Evolutionary conservation across 768 basidiomycete genomes (phyloP).

Genomic region (Astraeus odoratus): DNA sequence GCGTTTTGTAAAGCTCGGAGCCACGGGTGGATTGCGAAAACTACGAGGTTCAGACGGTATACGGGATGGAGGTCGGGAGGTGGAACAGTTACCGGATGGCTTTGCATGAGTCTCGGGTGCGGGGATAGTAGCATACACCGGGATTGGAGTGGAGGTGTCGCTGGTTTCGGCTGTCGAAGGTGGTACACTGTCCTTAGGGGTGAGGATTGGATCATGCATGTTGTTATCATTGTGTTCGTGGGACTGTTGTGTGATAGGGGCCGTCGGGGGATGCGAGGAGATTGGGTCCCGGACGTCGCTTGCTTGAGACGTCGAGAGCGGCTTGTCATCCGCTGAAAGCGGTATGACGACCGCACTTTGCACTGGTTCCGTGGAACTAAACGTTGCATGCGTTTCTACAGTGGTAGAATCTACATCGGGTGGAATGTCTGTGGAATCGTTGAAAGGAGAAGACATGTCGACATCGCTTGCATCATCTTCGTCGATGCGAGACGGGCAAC

Average conservation of each 20-base stretch:
- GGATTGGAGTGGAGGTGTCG: background rate
- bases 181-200: too few species aligned
- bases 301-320: background rate
- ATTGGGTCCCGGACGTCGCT: too few species aligned
- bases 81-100: background rate
- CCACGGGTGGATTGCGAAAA: slow-evolving; percentile 32
- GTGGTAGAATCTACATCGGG: background rate
- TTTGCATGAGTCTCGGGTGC: background rate
- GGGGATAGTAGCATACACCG: background rate
- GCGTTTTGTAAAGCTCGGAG: slow-evolving; percentile 33
- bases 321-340: background rate
- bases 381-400: background rate
- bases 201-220: too few species aligned
- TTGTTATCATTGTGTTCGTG: too few species aligned
- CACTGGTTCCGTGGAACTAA: background rate
- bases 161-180: background rate
- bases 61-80: background rate
- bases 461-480: slow-evolving; percentile 3
- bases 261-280: too few species aligned
- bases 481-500: background rate
- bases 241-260: too few species aligned
- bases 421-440: background rate
- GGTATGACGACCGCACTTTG: background rate
- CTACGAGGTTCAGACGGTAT: slow-evolving; percentile 32
- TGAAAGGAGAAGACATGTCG: slow-evolving; percentile 5